phyloP scores from a whole-genome alignment of 371 early-diverging fungal species.

The Thermomucor indicae-seudaticae region DNA sequence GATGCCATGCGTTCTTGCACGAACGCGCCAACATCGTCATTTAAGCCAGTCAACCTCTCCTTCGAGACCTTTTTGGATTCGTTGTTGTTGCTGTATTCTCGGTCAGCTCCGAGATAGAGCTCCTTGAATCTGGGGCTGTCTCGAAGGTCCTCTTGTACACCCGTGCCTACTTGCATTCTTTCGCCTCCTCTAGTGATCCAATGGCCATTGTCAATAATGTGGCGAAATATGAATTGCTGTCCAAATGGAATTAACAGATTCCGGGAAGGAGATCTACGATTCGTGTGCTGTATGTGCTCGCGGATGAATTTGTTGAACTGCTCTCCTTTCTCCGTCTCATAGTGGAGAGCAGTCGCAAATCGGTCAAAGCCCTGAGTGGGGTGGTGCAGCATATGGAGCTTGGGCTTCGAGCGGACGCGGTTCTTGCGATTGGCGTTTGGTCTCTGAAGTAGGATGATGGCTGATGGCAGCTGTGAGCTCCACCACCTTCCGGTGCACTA shows the following conservation, averaged over 20 bases:
- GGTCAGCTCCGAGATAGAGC: too few species aligned
- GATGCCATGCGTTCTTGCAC: too few species aligned
- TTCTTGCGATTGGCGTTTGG: background rate
- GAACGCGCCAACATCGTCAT: too few species aligned
- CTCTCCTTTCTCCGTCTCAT: conserved; percentile 6
- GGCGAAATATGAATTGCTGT: background rate
- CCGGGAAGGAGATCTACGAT: background rate
- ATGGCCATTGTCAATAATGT: background rate
- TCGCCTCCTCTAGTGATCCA: conserved; percentile 5
- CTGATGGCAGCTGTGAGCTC: background rate
- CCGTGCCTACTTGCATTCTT: too few species aligned
- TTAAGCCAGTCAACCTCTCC: too few species aligned
- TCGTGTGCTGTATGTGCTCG: conserved; percentile 5
- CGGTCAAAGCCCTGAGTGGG: background rate
- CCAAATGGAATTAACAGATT: background rate
- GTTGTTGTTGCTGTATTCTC: too few species aligned
- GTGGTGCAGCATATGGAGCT: background rate
- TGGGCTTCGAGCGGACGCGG: background rate
- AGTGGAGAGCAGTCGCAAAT: conserved; percentile 4
- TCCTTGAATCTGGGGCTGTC: too few species aligned
- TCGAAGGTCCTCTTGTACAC: too few species aligned
- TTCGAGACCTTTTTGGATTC: too few species aligned
- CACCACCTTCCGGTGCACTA: background rate
- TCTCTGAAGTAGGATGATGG: too few species aligned
- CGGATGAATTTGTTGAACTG: conserved; percentile 6